phyloP scores from a whole-genome alignment of 164 flowering plant genomes.

The Tinospora cordifolia region DNA sequence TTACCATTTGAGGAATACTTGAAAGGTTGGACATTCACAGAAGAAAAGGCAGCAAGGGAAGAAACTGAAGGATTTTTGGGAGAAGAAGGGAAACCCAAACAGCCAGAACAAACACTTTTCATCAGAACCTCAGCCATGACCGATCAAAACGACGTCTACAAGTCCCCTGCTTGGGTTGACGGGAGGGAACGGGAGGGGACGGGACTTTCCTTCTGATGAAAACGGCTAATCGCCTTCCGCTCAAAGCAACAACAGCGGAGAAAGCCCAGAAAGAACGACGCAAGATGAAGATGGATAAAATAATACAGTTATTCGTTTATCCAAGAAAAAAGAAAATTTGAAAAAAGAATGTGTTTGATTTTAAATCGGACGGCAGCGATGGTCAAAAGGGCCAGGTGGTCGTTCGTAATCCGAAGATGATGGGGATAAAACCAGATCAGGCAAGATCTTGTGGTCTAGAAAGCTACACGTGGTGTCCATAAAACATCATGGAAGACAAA shows the following conservation, averaged over 20 bases:
- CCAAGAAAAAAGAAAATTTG: no score
- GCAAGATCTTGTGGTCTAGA: not conserved
- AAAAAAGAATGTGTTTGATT: no score
- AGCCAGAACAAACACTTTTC: not conserved
- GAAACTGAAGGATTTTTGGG: not conserved
- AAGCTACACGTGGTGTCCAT: not conserved
- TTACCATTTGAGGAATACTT: constrained; percentile 19
- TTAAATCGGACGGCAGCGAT: no score
- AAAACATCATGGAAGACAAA: not conserved
- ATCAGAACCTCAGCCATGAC: not conserved
- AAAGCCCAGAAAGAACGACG: not conserved
- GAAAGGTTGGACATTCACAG: constrained; percentile 18
- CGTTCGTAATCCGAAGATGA: not conserved
- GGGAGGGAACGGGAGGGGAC: no score
- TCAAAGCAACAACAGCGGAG: not conserved
- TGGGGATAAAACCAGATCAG: not conserved
- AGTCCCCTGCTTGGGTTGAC: not conserved
- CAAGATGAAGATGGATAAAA: not conserved
- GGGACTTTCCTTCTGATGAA: no score
- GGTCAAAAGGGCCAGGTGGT: not conserved
- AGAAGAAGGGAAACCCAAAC: not conserved
- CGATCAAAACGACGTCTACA: not conserved
- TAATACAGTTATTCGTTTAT: not conserved
- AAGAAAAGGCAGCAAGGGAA: not conserved
- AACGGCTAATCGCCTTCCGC: no score